phyloP scores from a whole-genome alignment of 2,329 filamentous ascomycete species.

The Aspergillus ibericus region DNA sequence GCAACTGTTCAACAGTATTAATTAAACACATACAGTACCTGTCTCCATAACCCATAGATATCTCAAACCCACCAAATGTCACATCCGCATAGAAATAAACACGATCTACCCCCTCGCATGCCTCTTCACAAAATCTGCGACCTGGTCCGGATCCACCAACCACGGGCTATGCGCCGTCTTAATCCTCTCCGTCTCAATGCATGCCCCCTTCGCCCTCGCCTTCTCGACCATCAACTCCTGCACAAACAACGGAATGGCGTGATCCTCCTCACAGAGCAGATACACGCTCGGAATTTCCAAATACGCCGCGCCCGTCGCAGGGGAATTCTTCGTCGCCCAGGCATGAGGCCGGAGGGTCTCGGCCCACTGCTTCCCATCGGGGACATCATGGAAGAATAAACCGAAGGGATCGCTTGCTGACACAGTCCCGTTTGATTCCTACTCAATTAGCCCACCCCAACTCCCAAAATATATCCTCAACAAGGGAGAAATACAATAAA shows the following conservation, averaged over 20 bases:
- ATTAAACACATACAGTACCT: no score
- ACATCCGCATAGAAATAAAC: no score
- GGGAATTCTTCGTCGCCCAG: constrained; percentile 28
- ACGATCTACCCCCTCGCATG: background rate
- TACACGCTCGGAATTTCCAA: constrained; percentile 26
- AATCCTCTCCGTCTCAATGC: constrained; percentile 32
- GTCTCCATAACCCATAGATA: no score
- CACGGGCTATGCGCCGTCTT: constrained; percentile 31
- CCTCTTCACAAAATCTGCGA: constrained; percentile 19
- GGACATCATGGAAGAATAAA: constrained; percentile 35
- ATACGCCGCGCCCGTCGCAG: constrained; percentile 29
- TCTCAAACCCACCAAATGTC: no score
- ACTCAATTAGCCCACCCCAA: no score
- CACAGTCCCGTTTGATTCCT: constrained; percentile 27
- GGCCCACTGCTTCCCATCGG: constrained; percentile 30
- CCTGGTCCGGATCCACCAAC: constrained; percentile 25
- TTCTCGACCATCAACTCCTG: constrained; percentile 36
- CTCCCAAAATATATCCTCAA: no score
- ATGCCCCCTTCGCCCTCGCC: constrained; percentile 25
- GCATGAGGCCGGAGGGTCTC: constrained; percentile 31
- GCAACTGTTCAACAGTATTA: no score
- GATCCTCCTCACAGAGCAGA: constrained; percentile 32
- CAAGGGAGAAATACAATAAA: no score
- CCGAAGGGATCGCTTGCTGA: constrained; percentile 23
- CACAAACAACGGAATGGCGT: constrained; percentile 29